Evolutionary conservation across 2,329 filamentous ascomycete species (phyloP).

Genomic region (Plectosphaerella plurivora): DNA sequence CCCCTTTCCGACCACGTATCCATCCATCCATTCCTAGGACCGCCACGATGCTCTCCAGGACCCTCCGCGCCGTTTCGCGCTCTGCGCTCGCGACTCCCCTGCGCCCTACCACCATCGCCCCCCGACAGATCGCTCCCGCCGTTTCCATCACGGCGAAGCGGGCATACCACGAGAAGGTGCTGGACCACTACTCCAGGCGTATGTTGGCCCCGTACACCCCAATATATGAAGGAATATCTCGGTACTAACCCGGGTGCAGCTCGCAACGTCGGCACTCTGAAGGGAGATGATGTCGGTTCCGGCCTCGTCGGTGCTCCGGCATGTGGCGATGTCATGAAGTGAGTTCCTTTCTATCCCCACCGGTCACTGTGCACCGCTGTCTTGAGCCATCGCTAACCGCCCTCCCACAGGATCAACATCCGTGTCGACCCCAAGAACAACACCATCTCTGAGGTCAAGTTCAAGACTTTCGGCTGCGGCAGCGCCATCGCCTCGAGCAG

Average conservation of each 20-base stretch:
- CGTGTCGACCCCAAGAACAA: slow-evolving; percentile 84
- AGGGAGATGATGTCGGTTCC: slow-evolving; percentile 84
- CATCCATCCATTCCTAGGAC: slow-evolving; percentile 5
- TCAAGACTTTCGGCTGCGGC: slow-evolving; percentile 96
- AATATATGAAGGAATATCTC: slow-evolving; percentile 39
- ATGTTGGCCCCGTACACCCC: slow-evolving; percentile 37
- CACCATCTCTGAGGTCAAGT: slow-evolving; percentile 90
- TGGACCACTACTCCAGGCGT: slow-evolving; percentile 84
- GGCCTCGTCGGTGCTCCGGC: slow-evolving; percentile 86
- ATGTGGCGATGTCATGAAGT: slow-evolving; percentile 88
- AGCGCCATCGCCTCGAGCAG: slow-evolving; percentile 91
- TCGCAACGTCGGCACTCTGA: slow-evolving; percentile 56
- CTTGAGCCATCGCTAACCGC: slow-evolving; percentile 2
- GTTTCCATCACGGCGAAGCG: slow-evolving; percentile 35
- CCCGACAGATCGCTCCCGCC: slow-evolving; percentile 36
- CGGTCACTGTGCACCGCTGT: not conserved
- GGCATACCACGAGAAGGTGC: slow-evolving; percentile 54
- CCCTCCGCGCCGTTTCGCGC: slow-evolving; percentile 37
- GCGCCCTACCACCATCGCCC: slow-evolving; percentile 30
- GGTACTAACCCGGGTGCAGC: slow-evolving; percentile 37
- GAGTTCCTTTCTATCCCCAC: not conserved
- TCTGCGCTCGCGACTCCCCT: slow-evolving; percentile 35
- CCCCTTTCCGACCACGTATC: slow-evolving; percentile 1
- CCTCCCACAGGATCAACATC: slow-evolving; percentile 58
- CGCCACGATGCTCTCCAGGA: slow-evolving; percentile 42